phyloP scores from a whole-genome alignment of 192 early-diverging fungal species.

The Cladochytrium replicatum region DNA sequence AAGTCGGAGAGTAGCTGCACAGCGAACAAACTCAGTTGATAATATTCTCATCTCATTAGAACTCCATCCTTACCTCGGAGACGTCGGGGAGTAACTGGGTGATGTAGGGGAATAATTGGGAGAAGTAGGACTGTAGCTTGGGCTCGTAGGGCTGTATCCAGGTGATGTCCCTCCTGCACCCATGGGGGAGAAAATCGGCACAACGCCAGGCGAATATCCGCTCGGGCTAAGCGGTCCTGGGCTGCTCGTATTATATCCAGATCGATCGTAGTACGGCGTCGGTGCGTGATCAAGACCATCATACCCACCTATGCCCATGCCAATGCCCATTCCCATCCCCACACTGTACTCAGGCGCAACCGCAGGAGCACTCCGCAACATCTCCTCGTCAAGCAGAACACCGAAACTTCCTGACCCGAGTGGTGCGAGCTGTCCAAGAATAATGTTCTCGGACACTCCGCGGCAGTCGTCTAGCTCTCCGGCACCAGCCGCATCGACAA shows the following conservation, averaged over 20 bases:
- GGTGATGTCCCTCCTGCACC: constrained; percentile 69
- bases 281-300: constrained; percentile 62
- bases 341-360: constrained; percentile 2
- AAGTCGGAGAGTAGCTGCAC: constrained; percentile 53
- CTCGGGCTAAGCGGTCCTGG: constrained; percentile 19
- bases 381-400: constrained; percentile 86
- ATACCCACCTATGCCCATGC: constrained; percentile 19
- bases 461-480: constrained; percentile 90
- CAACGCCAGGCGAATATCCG: constrained; percentile 51
- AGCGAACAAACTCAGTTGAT: constrained; percentile 14
- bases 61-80: constrained; percentile 47
- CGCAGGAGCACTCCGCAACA: constrained; percentile 57
- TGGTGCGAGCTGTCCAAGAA: constrained; percentile 94
- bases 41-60: constrained; percentile 28
- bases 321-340: constrained; percentile 1
- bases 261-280: constrained; percentile 69
- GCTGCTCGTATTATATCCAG: constrained; percentile 8
- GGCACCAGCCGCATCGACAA: constrained; percentile 87
- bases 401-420: constrained; percentile 91
- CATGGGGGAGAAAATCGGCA: constrained; percentile 75
- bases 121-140: constrained; percentile 55
- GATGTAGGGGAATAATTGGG: constrained; percentile 70
- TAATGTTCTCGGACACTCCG: constrained; percentile 95
- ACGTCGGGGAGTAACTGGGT: constrained; percentile 65
- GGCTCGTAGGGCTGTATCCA: constrained; percentile 52